Percentiles rank a stretch among this genome's conserved stretches.
These are phyloP conservation scores for Rhododendron henanense DNA, from an alignment of 148 eudicot species.

Conservation along the genomic window DNA sequence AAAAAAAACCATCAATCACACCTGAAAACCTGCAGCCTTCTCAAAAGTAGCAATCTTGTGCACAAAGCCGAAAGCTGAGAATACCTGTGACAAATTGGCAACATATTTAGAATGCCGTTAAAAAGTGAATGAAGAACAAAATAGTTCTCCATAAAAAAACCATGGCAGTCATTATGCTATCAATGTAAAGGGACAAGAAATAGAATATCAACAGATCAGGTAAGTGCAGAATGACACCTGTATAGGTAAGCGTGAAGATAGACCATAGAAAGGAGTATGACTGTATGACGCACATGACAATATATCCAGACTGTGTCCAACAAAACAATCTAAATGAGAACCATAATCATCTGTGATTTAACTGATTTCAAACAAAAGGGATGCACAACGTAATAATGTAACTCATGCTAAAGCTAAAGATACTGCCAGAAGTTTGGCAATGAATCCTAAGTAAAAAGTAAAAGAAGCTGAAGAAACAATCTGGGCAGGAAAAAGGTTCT, in stretches of 20 bases:
- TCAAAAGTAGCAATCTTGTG: constrained; percentile 91
- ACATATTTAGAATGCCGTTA: not conserved
- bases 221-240: constrained; percentile 61
- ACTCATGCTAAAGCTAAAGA: not conserved
- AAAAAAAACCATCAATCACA: constrained; percentile 17
- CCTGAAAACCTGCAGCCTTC: constrained; percentile 95
- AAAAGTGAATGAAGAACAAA: not conserved
- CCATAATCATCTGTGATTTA: constrained; percentile 48
- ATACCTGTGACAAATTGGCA: constrained; percentile 38
- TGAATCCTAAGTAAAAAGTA: not conserved
- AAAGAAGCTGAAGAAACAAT: not conserved
- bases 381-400: not conserved
- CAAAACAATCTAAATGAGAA: constrained; percentile 48
- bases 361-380: constrained; percentile 31
- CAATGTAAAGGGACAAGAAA: constrained; percentile 2
- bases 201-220: constrained; percentile 31
- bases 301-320: constrained; percentile 57
- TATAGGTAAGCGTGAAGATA: constrained; percentile 40
- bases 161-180: not conserved
- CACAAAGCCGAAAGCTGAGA: constrained; percentile 88
- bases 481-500: not conserved
- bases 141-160: not conserved
- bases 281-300: constrained; percentile 42
- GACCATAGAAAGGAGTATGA: constrained; percentile 39
- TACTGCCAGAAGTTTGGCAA: not conserved